Base-by-base conservation (phyloP, 306 rosid species). In the Hippophae rhamnoides region DNA sequence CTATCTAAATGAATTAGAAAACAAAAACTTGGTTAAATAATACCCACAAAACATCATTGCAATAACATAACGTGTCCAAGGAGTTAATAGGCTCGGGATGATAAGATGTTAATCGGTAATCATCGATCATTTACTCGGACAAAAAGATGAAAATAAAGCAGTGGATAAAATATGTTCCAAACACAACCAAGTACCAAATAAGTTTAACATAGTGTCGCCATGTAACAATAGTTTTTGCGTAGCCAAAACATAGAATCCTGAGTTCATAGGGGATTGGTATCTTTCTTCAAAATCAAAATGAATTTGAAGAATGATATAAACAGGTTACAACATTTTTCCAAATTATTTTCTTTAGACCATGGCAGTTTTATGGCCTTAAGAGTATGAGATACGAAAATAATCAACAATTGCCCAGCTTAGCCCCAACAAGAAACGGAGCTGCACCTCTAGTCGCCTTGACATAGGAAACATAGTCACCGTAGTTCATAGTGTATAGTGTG, bases 401-500 rank as follows among this genome's bases (percentile, higher is more conserved):
- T 76, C 60, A 67, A 47, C 65, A 48, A 60, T 75, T 57, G 71
- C 58, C 70, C 7, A 78, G 81, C 75, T 77, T 86, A 31, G 70
- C 81, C 58, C 84, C 97, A 55, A 75, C 63, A 43, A 82, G 65
- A 43, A 69, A 65, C 2, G 82, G 86, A 63, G 81, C 80, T n/a
- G 59, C 74, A 57, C 97, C 88, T 73, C 99, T 79, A 42, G 58
- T 54, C 52, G 72, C 78, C 85, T 71, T 86, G 63, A 84, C 84
- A 60, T 76, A 74, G 52, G 88, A 76, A 50, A 84, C 80, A 56
- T 93, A 93, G 56, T 88, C 99, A 54, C 79, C 59, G 65, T 78
- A 79, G 56, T 66, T 81, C 99, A 93, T 88, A 5, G 94, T 82
- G 48, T 64, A 84, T 67, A 93, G 70, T 51, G 90, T 73, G 77